phyloP scores from a whole-genome alignment of 352 stramenopile genomes.

The Globisporangium middletonii region DNA sequence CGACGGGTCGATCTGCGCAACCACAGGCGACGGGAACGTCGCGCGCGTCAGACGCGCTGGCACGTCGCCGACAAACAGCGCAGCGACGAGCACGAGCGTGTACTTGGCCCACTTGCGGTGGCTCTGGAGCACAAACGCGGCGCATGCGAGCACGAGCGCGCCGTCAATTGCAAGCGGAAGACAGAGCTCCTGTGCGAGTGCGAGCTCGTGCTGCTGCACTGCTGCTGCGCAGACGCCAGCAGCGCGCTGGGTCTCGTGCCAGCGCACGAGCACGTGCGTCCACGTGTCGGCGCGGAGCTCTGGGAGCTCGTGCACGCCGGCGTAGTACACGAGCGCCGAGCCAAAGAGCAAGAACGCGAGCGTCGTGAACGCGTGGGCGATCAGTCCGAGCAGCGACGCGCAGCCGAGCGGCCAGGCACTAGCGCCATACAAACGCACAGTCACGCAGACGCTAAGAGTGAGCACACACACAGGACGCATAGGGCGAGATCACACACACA shows the following conservation, averaged over 20 bases:
- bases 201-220: conserved; percentile 34
- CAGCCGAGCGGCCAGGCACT: conserved; percentile 74
- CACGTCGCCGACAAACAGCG: conserved; percentile 38
- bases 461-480: background rate
- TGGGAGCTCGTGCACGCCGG: conserved; percentile 51
- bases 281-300: conserved; percentile 32
- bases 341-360: conserved; percentile 40
- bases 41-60: conserved; percentile 41
- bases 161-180: conserved; percentile 45
- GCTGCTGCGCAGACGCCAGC: conserved; percentile 33
- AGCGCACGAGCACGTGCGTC: conserved; percentile 33
- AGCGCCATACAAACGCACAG: background rate
- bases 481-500: no score
- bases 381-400: conserved; percentile 41
- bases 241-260: conserved; percentile 28
- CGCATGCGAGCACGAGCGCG: conserved; percentile 30
- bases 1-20: conserved; percentile 49
- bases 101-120: conserved; percentile 52
- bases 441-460: background rate
- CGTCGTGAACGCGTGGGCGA: conserved; percentile 36
- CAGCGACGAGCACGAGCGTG: conserved; percentile 34
- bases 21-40: conserved; percentile 51
- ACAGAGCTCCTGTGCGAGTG: conserved; percentile 51
- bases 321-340: conserved; percentile 48
- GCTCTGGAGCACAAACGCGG: conserved; percentile 42